Base-by-base conservation (phyloP, 345 rosid genomes). In the Brassica napus region DNA sequence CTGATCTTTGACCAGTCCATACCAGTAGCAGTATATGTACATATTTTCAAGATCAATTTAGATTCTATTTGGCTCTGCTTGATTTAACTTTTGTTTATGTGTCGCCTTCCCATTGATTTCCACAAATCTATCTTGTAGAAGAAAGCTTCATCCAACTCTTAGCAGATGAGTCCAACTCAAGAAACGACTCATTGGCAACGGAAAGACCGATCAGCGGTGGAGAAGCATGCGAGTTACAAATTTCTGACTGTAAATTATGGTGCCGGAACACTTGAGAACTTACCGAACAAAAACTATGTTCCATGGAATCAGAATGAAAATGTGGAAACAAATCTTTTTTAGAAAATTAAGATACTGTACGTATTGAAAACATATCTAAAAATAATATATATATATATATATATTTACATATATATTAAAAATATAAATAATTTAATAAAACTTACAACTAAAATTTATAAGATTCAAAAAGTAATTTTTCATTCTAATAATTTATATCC, bases 21-120 rank as follows among this genome's bases (percentile, higher is more conserved):
- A 69, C 71, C 2, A 18, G 21, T 61, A 69, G 67, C 2, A 18
- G 21, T 47, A 54, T 4, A 55, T 75, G 83, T 75, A 80, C 83
- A 80, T 79, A 69, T 21, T 32, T 23, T 73, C 39, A 67, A 73
- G 30, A 69, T 74, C 55, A 80, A 69, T 57, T 35, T 80, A 80
- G 78, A 47, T 61, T 79, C 57, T 59, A 67, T 8, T 34, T 79
- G 55, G 32, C 58, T 66, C 32, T 79, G 39, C 14, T 66, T 31
- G 35, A n/a, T 65, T 16, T 3, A 26, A 30, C 15, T 16, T 12
- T 34, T 64, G 75, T 60, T 26, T 10, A 1, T 9, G 12, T 4
- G 18, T 44, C 15, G 57, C 7, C 57, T 5, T 49, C 57, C 18
- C 57, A 49, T n/a, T 14, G n/a, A n/a, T 47, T 47, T 47, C 6